Percentiles rank a stretch among this genome's conserved stretches.
Conservation (phyloP, 2,329 filamentous ascomycete genomes). For the Parasarocladium wereldwijsianum region DNA sequence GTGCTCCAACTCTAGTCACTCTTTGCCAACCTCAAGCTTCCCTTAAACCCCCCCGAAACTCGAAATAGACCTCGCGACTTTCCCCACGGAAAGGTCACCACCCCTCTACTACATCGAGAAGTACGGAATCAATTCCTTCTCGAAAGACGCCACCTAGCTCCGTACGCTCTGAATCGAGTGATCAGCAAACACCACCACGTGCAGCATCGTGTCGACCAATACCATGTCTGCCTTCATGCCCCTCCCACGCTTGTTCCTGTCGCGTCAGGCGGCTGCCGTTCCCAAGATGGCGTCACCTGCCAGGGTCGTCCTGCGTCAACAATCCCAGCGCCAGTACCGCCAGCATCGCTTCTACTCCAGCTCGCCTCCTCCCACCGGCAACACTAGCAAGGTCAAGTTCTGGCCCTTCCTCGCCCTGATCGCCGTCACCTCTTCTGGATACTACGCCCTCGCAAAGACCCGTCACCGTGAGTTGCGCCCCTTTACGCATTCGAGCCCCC, state of each 20-base stretch:
- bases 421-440: conserved; percentile 30
- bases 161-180: background rate
- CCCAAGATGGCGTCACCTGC: conserved; percentile 6
- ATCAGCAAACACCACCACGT: background rate
- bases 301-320: conserved; percentile 7
- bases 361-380: conserved; percentile 19
- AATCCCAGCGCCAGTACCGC: conserved; percentile 5
- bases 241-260: conserved; percentile 11
- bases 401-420: conserved; percentile 42
- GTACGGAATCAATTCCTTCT: background rate
- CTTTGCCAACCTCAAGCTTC: background rate
- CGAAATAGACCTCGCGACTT: background rate
- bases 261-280: conserved; percentile 5
- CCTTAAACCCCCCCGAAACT: background rate
- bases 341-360: conserved; percentile 26
- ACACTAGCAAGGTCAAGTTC: conserved; percentile 32
- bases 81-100: background rate
- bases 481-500: background rate
- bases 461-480: conserved; percentile 26
- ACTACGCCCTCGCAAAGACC: conserved; percentile 33
- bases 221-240: conserved; percentile 19
- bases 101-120: background rate
- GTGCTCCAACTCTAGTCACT: conserved; percentile 3
- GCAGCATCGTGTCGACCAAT: background rate
- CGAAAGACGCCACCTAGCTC: background rate